Percentiles rank a stretch among this genome's conserved stretches.
These are phyloP conservation scores for Fomes fomentarius DNA, from an alignment of 1,284 basidiomycete species.

Conservation along the genomic window DNA sequence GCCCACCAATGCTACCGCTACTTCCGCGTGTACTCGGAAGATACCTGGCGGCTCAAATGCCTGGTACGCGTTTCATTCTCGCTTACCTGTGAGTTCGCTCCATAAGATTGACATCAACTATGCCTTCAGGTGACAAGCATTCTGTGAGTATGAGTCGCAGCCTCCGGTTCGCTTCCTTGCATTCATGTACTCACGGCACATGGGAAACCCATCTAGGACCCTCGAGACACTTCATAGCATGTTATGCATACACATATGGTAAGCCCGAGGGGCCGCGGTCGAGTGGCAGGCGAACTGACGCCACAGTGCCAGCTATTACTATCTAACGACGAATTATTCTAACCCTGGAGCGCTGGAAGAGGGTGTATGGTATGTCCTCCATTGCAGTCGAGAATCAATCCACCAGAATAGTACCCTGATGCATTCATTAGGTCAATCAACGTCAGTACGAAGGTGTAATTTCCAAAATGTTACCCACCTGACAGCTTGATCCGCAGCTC, in stretches of 20 bases:
- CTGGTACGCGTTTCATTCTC: conserved; percentile 1
- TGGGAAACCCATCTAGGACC: neutral
- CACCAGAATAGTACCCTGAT: neutral
- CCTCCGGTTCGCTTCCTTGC: neutral
- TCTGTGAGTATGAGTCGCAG: neutral
- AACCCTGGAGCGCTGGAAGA: conserved; percentile 12
- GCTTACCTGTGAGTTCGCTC: neutral
- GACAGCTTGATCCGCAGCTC: conserved; percentile 2
- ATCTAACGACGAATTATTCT: conserved; percentile 20
- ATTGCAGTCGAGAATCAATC: neutral
- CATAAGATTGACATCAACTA: too few species aligned
- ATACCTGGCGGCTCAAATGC: conserved; percentile 9
- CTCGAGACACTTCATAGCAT: conserved; percentile 20
- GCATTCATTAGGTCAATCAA: conserved; percentile 17
- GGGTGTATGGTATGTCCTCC: conserved; percentile 17
- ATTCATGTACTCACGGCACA: too few species aligned
- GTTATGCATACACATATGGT: conserved; percentile 20
- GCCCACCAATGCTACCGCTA: conserved; percentile 17
- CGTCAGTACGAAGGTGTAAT: conserved; percentile 5
- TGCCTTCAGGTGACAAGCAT: neutral
- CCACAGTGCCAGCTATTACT: conserved; percentile 14
- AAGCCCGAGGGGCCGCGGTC: neutral
- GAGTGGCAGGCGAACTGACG: neutral
- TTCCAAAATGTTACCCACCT: neutral
- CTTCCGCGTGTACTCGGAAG: conserved; percentile 12